Percentiles rank a stretch among this genome's conserved stretches.
Evolutionary conservation across 768 basidiomycete genomes (phyloP).

Genomic region (Collybiopsis confluens): DNA sequence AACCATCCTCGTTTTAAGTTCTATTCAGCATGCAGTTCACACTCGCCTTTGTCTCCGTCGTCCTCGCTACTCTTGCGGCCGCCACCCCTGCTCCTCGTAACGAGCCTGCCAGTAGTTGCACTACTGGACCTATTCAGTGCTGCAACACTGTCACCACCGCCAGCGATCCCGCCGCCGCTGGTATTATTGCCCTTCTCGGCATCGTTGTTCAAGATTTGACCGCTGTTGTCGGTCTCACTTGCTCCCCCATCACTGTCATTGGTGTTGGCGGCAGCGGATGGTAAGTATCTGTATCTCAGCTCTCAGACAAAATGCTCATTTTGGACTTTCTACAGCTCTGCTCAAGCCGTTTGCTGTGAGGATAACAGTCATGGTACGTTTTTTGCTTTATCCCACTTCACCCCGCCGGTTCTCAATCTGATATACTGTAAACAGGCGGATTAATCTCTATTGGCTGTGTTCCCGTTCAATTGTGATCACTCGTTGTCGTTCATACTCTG

Average conservation of each 20-base stretch:
- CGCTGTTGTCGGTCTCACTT: constrained; percentile 1
- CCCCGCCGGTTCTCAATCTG: neutral
- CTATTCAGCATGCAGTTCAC: constrained; percentile 7
- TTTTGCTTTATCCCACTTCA: neutral
- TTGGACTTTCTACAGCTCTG: neutral
- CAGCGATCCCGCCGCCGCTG: constrained; percentile 2
- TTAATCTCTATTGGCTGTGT: constrained; percentile 7
- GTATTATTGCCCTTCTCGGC: constrained; percentile 14
- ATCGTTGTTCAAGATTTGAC: constrained; percentile 47
- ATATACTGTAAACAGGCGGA: neutral
- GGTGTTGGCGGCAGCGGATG: constrained; percentile 7
- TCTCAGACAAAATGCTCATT: neutral
- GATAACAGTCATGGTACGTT: constrained; percentile 1
- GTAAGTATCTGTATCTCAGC: neutral
- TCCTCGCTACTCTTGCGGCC: constrained; percentile 1
- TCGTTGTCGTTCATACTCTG: too few relatives aligned
- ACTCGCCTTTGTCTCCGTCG: constrained; percentile 6
- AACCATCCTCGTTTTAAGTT: neutral
- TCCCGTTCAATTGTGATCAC: neutral
- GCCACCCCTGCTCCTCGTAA: constrained; percentile 6
- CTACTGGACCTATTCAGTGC: constrained; percentile 3
- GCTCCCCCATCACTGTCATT: constrained; percentile 6
- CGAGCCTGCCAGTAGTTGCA: constrained; percentile 5
- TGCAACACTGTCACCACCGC: constrained; percentile 2
- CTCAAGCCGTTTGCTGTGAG: constrained; percentile 6